Evolutionary conservation across 148 eudicot genomes (phyloP).

Genomic region (Heliamphora exappendiculata): DNA sequence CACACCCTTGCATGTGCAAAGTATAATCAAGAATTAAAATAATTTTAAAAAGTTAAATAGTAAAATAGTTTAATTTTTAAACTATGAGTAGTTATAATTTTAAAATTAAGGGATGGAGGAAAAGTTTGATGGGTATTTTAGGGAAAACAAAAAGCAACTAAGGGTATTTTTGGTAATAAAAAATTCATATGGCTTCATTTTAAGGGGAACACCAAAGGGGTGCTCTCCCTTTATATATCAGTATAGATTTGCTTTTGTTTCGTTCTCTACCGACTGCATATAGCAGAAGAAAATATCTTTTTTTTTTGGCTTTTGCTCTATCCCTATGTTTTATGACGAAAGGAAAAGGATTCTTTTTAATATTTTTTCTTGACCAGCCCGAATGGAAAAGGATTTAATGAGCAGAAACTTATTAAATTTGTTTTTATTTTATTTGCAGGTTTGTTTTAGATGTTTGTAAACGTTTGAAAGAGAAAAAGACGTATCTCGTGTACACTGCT

Average conservation of each 20-base stretch:
- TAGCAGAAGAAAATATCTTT: not conserved
- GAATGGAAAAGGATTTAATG: not conserved
- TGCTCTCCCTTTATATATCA: no score
- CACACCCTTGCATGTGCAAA: no score
- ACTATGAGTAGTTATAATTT: no score
- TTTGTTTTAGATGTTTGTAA: slow-evolving; percentile 73
- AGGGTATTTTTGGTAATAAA: no score
- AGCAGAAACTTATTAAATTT: not conserved
- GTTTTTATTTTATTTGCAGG: slow-evolving; percentile 29
- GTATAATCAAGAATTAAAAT: no score
- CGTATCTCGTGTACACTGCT: slow-evolving; percentile 75
- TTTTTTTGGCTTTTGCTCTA: not conserved
- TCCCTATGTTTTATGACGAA: not conserved
- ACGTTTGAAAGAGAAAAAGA: slow-evolving; percentile 66
- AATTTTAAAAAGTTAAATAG: no score
- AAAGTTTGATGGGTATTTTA: no score
- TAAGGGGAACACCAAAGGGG: no score
- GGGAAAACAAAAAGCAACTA: no score
- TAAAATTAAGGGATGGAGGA: no score
- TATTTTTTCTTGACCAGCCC: not conserved
- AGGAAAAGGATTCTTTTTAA: not conserved
- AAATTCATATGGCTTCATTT: no score
- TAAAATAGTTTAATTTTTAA: no score
- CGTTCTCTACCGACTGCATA: not conserved
- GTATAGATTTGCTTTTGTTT: not conserved